A percentile compares a stretch with the other conserved stretches of the same genome.
Conservation (phyloP, 306 rosid species). For the Canavalia gladiata region DNA sequence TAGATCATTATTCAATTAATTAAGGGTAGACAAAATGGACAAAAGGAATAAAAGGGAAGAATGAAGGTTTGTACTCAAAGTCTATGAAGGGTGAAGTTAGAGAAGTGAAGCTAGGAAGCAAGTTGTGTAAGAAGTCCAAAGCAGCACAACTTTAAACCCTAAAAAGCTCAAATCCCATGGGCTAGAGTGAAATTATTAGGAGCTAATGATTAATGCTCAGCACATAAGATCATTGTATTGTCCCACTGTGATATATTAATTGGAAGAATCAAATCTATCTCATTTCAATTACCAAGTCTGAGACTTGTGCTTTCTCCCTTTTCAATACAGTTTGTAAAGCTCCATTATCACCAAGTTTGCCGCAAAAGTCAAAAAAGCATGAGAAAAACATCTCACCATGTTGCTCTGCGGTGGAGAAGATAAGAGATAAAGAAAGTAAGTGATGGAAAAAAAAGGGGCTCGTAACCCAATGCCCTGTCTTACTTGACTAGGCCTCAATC, state of each 20-base stretch:
- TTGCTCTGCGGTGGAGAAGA: constrained; percentile 56
- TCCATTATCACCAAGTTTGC: constrained; percentile 68
- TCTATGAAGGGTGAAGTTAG: neutral
- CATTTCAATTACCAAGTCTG: constrained; percentile 60
- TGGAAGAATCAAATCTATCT: constrained; percentile 61
- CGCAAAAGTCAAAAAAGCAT: constrained; percentile 74
- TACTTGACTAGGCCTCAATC: constrained; percentile 48
- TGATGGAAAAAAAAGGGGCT: constrained; percentile 50
- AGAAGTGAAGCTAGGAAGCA: constrained; percentile 14
- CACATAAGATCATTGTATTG: constrained; percentile 55
- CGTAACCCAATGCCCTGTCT: constrained; percentile 59
- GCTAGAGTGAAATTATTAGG: constrained; percentile 45
- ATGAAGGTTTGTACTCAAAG: neutral
- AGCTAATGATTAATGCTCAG: constrained; percentile 60
- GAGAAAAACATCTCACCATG: constrained; percentile 64
- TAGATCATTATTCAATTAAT: neutral
- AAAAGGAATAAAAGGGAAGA: neutral
- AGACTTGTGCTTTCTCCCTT: constrained; percentile 55
- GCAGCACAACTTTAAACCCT: constrained; percentile 45
- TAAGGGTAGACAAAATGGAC: neutral
- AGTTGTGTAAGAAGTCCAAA: constrained; percentile 45
- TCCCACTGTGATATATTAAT: constrained; percentile 53
- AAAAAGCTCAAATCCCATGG: constrained; percentile 52
- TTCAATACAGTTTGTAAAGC: constrained; percentile 59
- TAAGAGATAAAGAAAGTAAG: constrained; percentile 52